phyloP scores from a whole-genome alignment of 2,329 filamentous ascomycete species.

The Diaporthe batatas region DNA sequence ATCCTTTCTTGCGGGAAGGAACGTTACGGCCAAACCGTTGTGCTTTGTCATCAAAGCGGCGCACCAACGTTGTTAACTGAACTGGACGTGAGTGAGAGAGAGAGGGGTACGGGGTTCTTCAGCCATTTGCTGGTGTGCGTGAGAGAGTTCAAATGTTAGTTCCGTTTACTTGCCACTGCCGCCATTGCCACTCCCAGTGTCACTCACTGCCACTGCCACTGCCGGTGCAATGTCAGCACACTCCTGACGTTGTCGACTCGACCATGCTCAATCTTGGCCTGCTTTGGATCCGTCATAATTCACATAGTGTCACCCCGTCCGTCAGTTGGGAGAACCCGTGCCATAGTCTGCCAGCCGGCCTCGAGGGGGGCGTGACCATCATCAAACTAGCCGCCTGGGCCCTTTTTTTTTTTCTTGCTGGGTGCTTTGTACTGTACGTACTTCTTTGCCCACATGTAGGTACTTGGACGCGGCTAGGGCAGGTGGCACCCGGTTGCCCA shows the following conservation, averaged over 20 bases:
- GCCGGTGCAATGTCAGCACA: background rate
- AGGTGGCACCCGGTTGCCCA: background rate
- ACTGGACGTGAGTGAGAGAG: no score
- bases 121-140: no score
- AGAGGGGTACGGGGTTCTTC: no score
- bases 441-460: background rate
- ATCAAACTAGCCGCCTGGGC: background rate
- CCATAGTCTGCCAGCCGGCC: constrained; percentile 17
- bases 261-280: constrained; percentile 19
- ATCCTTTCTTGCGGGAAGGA: background rate
- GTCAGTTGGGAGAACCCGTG: constrained; percentile 17
- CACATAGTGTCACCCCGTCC: constrained; percentile 13
- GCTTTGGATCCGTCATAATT: constrained; percentile 25
- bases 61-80: constrained; percentile 15
- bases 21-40: background rate
- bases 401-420: background rate
- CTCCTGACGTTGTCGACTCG: constrained; percentile 7
- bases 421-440: background rate
- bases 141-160: no score
- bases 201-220: constrained; percentile 9
- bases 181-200: constrained; percentile 17
- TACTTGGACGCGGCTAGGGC: background rate
- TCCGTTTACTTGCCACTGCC: constrained; percentile 15
- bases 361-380: constrained; percentile 10
- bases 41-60: constrained; percentile 10